A percentile compares a stretch with the other conserved stretches of the same genome.
Conservation (phyloP, 2,329 filamentous ascomycete species). For the Botrytis galanthina region DNA sequence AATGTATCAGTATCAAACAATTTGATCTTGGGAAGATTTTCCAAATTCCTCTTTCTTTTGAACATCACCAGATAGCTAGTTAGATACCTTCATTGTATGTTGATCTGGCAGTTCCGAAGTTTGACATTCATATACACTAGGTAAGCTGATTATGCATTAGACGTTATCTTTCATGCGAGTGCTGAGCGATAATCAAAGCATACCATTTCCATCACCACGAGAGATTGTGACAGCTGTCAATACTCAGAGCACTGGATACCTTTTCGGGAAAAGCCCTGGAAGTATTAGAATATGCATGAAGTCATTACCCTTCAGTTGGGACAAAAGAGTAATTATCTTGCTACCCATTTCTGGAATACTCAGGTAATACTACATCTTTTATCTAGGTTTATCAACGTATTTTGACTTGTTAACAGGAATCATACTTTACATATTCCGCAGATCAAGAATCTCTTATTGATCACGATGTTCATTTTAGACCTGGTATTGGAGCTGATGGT, state of each 20-base stretch:
- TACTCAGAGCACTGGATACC: background rate
- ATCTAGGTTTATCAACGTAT: no score
- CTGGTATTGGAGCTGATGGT: constrained; percentile 78
- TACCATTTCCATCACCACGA: background rate
- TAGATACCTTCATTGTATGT: background rate
- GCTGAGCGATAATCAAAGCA: constrained; percentile 2
- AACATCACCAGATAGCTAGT: background rate
- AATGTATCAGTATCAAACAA: constrained; percentile 5
- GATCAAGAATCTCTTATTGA: constrained; percentile 67
- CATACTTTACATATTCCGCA: constrained; percentile 86
- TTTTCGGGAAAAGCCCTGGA: background rate
- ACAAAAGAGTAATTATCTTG: constrained; percentile 87
- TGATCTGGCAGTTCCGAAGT: background rate
- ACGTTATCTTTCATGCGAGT: constrained; percentile 13
- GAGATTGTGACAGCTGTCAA: constrained; percentile 5
- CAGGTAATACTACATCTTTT: constrained; percentile 54
- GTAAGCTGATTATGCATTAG: background rate
- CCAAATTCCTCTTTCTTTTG: background rate
- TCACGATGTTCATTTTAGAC: constrained; percentile 85
- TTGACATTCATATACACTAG: background rate
- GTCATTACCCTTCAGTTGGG: constrained; percentile 93
- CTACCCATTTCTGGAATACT: constrained; percentile 96
- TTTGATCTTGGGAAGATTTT: constrained; percentile 1
- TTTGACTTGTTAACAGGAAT: constrained; percentile 62
- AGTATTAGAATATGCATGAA: constrained; percentile 69